A percentile compares a stretch with the other conserved stretches of the same genome.
Evolutionary conservation across 257 asterid species (phyloP).

Genomic region (Marsdenia floribunda): DNA sequence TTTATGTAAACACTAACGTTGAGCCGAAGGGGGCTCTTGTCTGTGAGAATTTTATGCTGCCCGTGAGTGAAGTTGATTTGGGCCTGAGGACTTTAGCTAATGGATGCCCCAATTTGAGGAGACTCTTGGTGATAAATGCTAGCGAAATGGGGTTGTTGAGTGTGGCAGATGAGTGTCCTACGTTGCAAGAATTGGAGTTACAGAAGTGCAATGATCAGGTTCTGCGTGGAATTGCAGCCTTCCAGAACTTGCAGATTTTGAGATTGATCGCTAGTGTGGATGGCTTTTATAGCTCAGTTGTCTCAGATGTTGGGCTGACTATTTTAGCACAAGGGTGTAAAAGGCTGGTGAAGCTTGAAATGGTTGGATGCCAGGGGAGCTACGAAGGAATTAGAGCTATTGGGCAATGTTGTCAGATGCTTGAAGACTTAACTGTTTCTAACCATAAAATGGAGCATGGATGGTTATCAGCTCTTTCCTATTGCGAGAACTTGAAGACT

Average conservation of each 20-base stretch:
- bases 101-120: slow-evolving; percentile 58
- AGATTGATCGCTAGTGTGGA: slow-evolving; percentile 48
- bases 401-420: slow-evolving; percentile 69
- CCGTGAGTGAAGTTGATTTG: slow-evolving; percentile 42
- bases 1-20: slow-evolving; percentile 35
- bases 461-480: slow-evolving; percentile 64
- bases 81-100: slow-evolving; percentile 48
- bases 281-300: slow-evolving; percentile 43
- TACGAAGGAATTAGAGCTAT: slow-evolving; percentile 65
- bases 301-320: slow-evolving; percentile 65
- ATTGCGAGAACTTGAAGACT: slow-evolving; percentile 49
- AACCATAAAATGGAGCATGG: slow-evolving; percentile 70
- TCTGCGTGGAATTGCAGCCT: slow-evolving; percentile 65
- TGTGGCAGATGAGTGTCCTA: slow-evolving; percentile 65
- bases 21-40: slow-evolving; percentile 40
- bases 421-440: slow-evolving; percentile 49
- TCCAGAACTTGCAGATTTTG: slow-evolving; percentile 52
- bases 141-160: slow-evolving; percentile 62
- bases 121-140: slow-evolving; percentile 49
- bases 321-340: slow-evolving; percentile 77
- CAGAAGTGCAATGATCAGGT: slow-evolving; percentile 61
- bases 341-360: slow-evolving; percentile 58
- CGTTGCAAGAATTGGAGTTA: slow-evolving; percentile 61
- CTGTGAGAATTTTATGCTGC: slow-evolving; percentile 34
- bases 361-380: slow-evolving; percentile 67